Conservation (phyloP, 2,329 filamentous ascomycete species). For the Neonectria sp. region DNA sequence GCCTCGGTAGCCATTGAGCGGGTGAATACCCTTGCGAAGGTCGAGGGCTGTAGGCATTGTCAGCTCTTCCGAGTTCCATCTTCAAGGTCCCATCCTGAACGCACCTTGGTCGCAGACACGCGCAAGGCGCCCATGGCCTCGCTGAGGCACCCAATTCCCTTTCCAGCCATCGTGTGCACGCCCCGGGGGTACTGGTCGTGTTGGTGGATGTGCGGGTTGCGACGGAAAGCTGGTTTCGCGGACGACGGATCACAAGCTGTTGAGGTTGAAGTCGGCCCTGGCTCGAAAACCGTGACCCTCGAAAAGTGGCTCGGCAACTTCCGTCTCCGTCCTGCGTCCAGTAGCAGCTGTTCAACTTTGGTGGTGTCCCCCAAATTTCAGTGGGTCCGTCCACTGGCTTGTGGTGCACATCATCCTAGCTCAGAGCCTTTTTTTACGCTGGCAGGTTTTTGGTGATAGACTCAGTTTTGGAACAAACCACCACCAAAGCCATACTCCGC, state of each 20-base stretch:
- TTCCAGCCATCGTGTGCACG: conserved; percentile 58
- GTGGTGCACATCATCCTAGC: conserved; percentile 25
- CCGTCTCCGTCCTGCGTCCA: conserved; percentile 28
- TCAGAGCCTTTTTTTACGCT: conserved; percentile 50
- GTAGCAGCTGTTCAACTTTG: too few species aligned
- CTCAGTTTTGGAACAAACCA: background rate
- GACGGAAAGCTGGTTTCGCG: background rate
- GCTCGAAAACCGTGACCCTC: conserved; percentile 47
- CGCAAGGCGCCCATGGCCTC: conserved; percentile 68
- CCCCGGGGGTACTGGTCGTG: conserved; percentile 29
- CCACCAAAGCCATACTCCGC: conserved; percentile 25
- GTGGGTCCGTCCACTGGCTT: background rate
- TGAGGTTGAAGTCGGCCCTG: conserved; percentile 19
- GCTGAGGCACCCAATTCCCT: conserved; percentile 64
- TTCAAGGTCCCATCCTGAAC: conserved; percentile 12
- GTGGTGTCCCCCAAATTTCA: background rate
- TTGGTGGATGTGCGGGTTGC: background rate
- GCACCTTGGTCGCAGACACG: conserved; percentile 59
- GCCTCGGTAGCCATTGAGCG: conserved; percentile 72
- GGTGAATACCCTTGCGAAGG: conserved; percentile 59
- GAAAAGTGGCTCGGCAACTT: conserved; percentile 48
- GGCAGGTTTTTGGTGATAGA: conserved; percentile 22
- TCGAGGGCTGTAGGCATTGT: conserved; percentile 50
- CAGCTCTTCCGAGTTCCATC: conserved; percentile 10
- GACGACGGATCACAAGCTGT: background rate